Conservation (phyloP, 192 early-diverging fungal species). For the Coemansia sp. region DNA sequence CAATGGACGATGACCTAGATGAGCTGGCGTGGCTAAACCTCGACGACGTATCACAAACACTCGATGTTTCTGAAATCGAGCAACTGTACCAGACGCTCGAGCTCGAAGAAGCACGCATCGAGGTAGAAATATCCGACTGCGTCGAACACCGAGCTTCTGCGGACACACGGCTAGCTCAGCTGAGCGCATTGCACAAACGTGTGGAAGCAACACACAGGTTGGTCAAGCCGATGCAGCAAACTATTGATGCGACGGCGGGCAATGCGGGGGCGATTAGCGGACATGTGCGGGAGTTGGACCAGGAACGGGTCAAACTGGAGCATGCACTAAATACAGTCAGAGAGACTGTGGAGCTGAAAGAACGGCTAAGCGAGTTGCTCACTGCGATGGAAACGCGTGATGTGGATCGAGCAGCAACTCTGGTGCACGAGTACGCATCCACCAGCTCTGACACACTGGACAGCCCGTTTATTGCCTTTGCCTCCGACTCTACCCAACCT, state of each 20-base stretch:
- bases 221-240: slow-evolving; percentile 30
- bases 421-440: slow-evolving; percentile 35
- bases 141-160: slow-evolving; percentile 18
- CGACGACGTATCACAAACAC: slow-evolving; percentile 14
- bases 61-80: slow-evolving; percentile 34
- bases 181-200: slow-evolving; percentile 10
- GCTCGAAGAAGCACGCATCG: slow-evolving; percentile 50
- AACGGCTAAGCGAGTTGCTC: slow-evolving; percentile 28
- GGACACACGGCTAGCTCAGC: slow-evolving; percentile 16
- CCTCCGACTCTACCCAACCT: slow-evolving; percentile 13
- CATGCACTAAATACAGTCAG: slow-evolving; percentile 68
- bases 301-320: slow-evolving; percentile 74
- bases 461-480: slow-evolving; percentile 31
- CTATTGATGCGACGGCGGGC: slow-evolving; percentile 48
- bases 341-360: slow-evolving; percentile 60
- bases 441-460: slow-evolving; percentile 21
- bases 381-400: slow-evolving; percentile 37
- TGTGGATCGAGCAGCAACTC: slow-evolving; percentile 60
- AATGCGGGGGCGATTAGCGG: slow-evolving; percentile 82
- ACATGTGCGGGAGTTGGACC: slow-evolving; percentile 81
- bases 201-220: slow-evolving; percentile 4
- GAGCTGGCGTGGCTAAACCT: slow-evolving; percentile 20
- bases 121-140: slow-evolving; percentile 41
- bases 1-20: background rate
- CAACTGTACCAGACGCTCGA: slow-evolving; percentile 37